These are phyloP conservation scores for Alternaria novae-zelandiae DNA, from an alignment of 2,329 filamentous ascomycete species.

Conservation along the genomic window DNA sequence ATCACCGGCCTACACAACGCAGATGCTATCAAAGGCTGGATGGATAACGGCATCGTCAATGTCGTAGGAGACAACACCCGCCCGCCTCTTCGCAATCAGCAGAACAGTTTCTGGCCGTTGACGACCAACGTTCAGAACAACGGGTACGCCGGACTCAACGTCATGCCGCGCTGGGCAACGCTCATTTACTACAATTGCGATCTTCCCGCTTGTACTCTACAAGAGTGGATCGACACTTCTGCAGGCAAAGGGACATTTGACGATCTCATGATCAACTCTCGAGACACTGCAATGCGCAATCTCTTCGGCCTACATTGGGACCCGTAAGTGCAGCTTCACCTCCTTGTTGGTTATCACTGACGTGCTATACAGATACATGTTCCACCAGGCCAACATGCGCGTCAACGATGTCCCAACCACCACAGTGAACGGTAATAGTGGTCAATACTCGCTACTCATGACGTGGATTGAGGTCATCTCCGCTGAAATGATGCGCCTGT, in stretches of 20 bases:
- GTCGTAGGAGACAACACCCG: conserved; percentile 71
- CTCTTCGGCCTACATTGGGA: conserved; percentile 63
- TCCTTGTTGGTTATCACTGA: conserved; percentile 6
- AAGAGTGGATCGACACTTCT: conserved; percentile 68
- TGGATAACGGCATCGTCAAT: conserved; percentile 64
- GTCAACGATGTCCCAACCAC: conserved; percentile 56
- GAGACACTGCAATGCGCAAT: conserved; percentile 62
- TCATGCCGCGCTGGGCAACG: conserved; percentile 67
- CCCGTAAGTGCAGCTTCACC: conserved; percentile 31
- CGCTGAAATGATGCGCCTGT: conserved; percentile 61
- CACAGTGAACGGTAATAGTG: conserved; percentile 57
- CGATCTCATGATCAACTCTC: conserved; percentile 59
- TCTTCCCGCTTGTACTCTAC: conserved; percentile 60
- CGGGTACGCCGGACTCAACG: conserved; percentile 62
- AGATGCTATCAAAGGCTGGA: conserved; percentile 66
- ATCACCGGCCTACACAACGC: conserved; percentile 70
- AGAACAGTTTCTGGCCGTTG: conserved; percentile 63
- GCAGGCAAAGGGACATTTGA: conserved; percentile 61
- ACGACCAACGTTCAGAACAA: conserved; percentile 59
- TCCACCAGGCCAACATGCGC: conserved; percentile 68
- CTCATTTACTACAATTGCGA: conserved; percentile 71
- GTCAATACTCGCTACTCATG: conserved; percentile 61
- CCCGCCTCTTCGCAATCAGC: conserved; percentile 58
- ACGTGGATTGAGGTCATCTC: conserved; percentile 63
- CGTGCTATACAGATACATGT: conserved; percentile 57